A percentile compares a stretch with the other conserved stretches of the same genome.
Conservation (phyloP, 495 filamentous ascomycete genomes). For the Letharia lupina region DNA sequence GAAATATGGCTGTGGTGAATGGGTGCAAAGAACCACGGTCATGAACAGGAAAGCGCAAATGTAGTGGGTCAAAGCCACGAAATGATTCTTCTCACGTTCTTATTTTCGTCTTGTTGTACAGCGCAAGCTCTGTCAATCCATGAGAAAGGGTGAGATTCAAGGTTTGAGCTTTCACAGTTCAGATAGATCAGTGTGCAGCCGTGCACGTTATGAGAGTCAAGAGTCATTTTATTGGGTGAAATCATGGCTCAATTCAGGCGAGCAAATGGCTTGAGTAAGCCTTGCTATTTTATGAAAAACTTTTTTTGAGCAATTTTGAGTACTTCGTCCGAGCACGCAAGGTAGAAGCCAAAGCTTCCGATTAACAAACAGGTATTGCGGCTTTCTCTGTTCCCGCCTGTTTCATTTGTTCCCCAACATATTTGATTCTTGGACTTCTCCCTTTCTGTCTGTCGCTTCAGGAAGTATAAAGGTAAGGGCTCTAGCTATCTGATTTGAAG, state of each 20-base stretch:
- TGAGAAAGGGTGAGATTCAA: background rate
- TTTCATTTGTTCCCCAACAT: too few relatives aligned
- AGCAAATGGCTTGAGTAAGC: background rate
- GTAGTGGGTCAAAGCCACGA: background rate
- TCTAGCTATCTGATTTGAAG: too few relatives aligned
- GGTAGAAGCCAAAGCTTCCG: too few relatives aligned
- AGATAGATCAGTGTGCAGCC: background rate
- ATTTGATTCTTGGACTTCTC: too few relatives aligned
- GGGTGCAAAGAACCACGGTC: conserved; percentile 24
- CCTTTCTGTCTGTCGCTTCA: too few relatives aligned
- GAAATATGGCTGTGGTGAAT: conserved; percentile 25
- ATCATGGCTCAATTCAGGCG: background rate
- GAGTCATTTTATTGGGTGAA: background rate
- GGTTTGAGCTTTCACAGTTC: background rate
- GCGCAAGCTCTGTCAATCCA: background rate
- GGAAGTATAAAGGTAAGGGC: too few relatives aligned
- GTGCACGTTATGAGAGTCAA: background rate
- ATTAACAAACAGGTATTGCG: too few relatives aligned
- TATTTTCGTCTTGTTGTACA: background rate
- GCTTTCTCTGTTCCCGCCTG: too few relatives aligned
- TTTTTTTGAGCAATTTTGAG: too few relatives aligned
- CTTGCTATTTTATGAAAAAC: background rate
- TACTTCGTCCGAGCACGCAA: too few relatives aligned
- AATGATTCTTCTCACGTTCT: background rate
- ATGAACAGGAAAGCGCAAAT: conserved; percentile 23